phyloP scores from a whole-genome alignment of 2,329 filamentous ascomycete genomes.

The Fragosphaeria purpurea region DNA sequence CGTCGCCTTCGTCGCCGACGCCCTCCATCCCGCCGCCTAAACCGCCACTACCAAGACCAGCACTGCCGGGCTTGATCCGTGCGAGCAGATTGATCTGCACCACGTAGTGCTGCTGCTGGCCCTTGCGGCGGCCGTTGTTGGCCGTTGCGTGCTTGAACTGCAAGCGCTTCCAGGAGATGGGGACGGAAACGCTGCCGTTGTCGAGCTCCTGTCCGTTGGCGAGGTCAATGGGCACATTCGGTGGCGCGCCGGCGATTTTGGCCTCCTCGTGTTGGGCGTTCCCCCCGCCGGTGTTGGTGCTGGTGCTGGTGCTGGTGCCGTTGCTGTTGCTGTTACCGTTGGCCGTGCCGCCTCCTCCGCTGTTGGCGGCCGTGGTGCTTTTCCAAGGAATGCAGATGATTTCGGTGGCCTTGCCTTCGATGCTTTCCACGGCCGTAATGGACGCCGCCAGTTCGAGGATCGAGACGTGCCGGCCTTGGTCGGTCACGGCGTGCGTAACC shows the following conservation, averaged over 20 bases:
- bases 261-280: slow-evolving; percentile 27
- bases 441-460: slow-evolving; percentile 70
- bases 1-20: slow-evolving; percentile 52
- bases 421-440: slow-evolving; percentile 80
- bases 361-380: slow-evolving; percentile 45
- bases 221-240: slow-evolving; percentile 45
- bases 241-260: slow-evolving; percentile 41
- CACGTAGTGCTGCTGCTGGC: slow-evolving; percentile 89
- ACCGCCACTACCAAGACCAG: not conserved
- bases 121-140: slow-evolving; percentile 89
- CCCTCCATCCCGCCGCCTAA: not conserved
- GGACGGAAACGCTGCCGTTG: slow-evolving; percentile 61
- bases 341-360: not conserved
- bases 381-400: slow-evolving; percentile 98
- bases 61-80: slow-evolving; percentile 29
- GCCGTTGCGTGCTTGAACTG: slow-evolving; percentile 96
- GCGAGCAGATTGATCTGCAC: slow-evolving; percentile 69
- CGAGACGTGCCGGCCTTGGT: slow-evolving; percentile 68
- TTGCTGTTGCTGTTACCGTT: slow-evolving; percentile 24
- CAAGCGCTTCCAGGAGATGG: slow-evolving; percentile 84
- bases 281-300: not conserved
- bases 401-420: slow-evolving; percentile 83
- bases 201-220: slow-evolving; percentile 59
- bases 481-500: slow-evolving; percentile 57
- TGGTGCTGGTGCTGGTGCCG: not conserved